Evolutionary conservation across 2,329 filamentous ascomycete species (phyloP), one percentile per base, ranked within the genome.

Genomic region (Aureobasidium lini): DNA sequence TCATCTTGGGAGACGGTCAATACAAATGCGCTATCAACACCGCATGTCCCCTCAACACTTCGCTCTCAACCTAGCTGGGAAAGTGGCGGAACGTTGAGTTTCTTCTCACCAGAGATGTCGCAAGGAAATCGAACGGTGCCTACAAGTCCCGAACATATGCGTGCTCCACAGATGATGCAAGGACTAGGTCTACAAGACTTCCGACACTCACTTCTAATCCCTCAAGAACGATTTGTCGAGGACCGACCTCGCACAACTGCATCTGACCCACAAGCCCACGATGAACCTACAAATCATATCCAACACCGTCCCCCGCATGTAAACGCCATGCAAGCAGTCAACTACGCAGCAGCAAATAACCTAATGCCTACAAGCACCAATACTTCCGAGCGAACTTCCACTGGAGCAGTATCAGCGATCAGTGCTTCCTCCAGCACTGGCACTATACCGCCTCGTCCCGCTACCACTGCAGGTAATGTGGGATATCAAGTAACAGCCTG

Each of bases 381-480:
- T 28, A n/a, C 40, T 8, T 13, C 44, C 11, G n/a, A 37, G 6
- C 10, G 39, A 1, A 44, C 40, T 5, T 58, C 44, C 2, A 16
- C 28, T 11, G 34, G 53, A 7, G 54, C 43, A 0, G 37, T 58
- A 15, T 49, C 44, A 2, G 43, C 54, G 3, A 49, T 58, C 32
- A 46, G 42, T 10, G 31, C 53, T 1, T 2, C 15, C 7, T 57
- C 44, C 3, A 29, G 29, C 28, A n/a, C 11, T 5, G 5, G 15
- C 32, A 31, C 32, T 23, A 28, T 32, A 2, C 50, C 58, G 0
- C 34, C n/a, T 13, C 58, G 48, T n/a, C 34, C 48, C 9, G 31
- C 13, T 9, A 47, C 40, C n/a, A 40, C 40, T 6, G 65, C 68
- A 8, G 68, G 65, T 7, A 54, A 62, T 4, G 62, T 64, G 1